Percentiles rank a stretch among this genome's conserved stretches.
Conservation (phyloP, 495 filamentous ascomycete species). For the Letharia lupina region DNA sequence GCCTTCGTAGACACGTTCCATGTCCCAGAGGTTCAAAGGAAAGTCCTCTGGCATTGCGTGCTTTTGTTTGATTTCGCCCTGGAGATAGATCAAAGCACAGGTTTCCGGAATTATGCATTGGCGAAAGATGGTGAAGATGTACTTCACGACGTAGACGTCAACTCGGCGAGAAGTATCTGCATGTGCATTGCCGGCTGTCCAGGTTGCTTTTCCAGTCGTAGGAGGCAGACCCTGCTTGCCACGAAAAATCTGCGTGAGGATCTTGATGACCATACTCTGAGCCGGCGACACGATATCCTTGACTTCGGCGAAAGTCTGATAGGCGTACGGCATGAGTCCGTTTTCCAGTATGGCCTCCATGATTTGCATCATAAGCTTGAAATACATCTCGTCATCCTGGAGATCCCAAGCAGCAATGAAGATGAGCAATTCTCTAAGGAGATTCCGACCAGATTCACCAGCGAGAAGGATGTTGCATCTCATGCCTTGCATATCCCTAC, state of each 20-base stretch:
- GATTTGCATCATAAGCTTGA: conserved; percentile 91
- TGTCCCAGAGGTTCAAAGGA: conserved; percentile 91
- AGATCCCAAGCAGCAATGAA: conserved; percentile 97
- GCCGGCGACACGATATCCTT: conserved; percentile 95
- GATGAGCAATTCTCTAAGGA: conserved; percentile 82
- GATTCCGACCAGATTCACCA: conserved; percentile 74
- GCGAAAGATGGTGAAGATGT: conserved; percentile 85
- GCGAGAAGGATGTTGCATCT: conserved; percentile 82
- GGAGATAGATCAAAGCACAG: conserved; percentile 82
- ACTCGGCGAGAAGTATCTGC: conserved; percentile 39
- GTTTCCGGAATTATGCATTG: conserved; percentile 87
- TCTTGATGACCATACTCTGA: conserved; percentile 82
- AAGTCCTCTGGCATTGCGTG: conserved; percentile 67
- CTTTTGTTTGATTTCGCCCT: conserved; percentile 74
- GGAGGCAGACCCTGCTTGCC: conserved; percentile 51
- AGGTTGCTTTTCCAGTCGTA: conserved; percentile 39
- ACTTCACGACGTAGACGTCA: conserved; percentile 67
- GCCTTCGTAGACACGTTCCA: conserved; percentile 85
- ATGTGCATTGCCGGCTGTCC: conserved; percentile 36
- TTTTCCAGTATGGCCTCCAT: conserved; percentile 85
- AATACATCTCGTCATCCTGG: conserved; percentile 81
- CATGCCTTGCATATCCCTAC: conserved; percentile 73
- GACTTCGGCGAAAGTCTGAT: conserved; percentile 77
- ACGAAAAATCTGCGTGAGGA: conserved; percentile 82
- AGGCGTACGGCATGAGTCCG: conserved; percentile 79